phyloP scores from a whole-genome alignment of 2,329 filamentous ascomycete species.

The Aspergillus tamarii region DNA sequence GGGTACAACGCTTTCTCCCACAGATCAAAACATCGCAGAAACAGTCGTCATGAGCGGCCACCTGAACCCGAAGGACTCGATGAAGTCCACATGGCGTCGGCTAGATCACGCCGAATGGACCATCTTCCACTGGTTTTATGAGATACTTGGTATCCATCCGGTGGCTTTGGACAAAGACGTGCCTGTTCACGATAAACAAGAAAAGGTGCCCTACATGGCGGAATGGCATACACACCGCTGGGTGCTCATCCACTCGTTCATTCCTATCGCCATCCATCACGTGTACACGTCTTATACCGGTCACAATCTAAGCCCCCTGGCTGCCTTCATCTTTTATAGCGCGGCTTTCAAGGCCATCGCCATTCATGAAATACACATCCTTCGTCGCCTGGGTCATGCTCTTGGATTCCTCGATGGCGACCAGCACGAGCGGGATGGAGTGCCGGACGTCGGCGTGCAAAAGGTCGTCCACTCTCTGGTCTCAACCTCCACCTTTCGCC shows the following conservation, averaged over 20 bases:
- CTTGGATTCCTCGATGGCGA: slow-evolving; percentile 51
- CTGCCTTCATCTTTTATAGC: slow-evolving; percentile 43
- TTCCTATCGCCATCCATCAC: slow-evolving; percentile 46
- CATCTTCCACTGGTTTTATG: slow-evolving; percentile 36
- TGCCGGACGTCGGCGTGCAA: slow-evolving; percentile 44
- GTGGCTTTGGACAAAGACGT: slow-evolving; percentile 33
- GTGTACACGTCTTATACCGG: slow-evolving; percentile 34
- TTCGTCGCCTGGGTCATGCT: slow-evolving; percentile 43
- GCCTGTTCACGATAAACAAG: slow-evolving; percentile 46
- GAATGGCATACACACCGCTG: slow-evolving; percentile 44
- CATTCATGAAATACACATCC: slow-evolving; percentile 44
- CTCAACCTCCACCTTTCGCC: slow-evolving; percentile 38
- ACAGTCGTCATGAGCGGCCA: slow-evolving; percentile 16
- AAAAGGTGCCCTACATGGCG: slow-evolving; percentile 46
- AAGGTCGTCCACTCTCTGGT: slow-evolving; percentile 40
- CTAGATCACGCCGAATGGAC: slow-evolving; percentile 35
- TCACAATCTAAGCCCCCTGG: slow-evolving; percentile 32
- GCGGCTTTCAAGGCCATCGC: slow-evolving; percentile 45
- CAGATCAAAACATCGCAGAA: slow-evolving; percentile 9
- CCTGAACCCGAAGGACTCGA: slow-evolving; percentile 39
- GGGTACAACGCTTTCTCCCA: slow-evolving; percentile 48
- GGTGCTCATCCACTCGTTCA: slow-evolving; percentile 43
- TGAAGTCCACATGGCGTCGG: slow-evolving; percentile 46
- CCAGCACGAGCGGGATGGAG: slow-evolving; percentile 47
- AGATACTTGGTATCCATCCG: slow-evolving; percentile 35